These are phyloP conservation scores for Nothophoma quercina DNA, from an alignment of 2,329 filamentous ascomycete species.

Conservation along the genomic window DNA sequence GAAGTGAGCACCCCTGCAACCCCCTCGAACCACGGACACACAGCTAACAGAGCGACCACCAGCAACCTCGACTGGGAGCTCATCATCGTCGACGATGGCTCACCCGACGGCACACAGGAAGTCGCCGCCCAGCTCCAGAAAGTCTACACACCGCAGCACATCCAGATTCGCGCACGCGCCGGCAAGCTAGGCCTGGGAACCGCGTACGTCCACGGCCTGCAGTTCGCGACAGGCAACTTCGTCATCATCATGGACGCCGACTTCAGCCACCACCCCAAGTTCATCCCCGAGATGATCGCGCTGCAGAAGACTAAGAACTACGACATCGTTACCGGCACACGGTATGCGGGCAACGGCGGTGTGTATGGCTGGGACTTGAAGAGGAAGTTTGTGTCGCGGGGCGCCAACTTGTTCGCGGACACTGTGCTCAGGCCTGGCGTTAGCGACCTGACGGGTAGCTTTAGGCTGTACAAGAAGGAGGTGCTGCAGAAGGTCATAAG, in stretches of 20 bases:
- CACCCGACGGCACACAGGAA: constrained; percentile 91
- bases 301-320: constrained; percentile 80
- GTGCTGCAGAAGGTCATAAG: constrained; percentile 90
- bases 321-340: constrained; percentile 96
- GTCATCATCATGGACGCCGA: constrained; percentile 99
- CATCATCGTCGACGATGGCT: constrained; percentile 97
- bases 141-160: constrained; percentile 76
- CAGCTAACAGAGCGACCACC: constrained; percentile 18
- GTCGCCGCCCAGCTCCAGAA: constrained; percentile 90
- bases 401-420: constrained; percentile 95
- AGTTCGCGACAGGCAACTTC: constrained; percentile 90
- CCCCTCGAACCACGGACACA: not conserved
- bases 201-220: constrained; percentile 92
- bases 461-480: constrained; percentile 90
- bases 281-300: constrained; percentile 92
- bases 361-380: constrained; percentile 98
- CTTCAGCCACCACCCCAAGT: constrained; percentile 99
- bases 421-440: constrained; percentile 92
- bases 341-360: constrained; percentile 84
- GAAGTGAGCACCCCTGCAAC: constrained; percentile 65
- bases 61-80: constrained; percentile 97
- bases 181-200: constrained; percentile 98
- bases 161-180: constrained; percentile 84
- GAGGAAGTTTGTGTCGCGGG: constrained; percentile 75
- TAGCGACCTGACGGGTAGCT: constrained; percentile 93